Conservation (phyloP, 2,329 filamentous ascomycete species). For the Cadophora malorum region DNA sequence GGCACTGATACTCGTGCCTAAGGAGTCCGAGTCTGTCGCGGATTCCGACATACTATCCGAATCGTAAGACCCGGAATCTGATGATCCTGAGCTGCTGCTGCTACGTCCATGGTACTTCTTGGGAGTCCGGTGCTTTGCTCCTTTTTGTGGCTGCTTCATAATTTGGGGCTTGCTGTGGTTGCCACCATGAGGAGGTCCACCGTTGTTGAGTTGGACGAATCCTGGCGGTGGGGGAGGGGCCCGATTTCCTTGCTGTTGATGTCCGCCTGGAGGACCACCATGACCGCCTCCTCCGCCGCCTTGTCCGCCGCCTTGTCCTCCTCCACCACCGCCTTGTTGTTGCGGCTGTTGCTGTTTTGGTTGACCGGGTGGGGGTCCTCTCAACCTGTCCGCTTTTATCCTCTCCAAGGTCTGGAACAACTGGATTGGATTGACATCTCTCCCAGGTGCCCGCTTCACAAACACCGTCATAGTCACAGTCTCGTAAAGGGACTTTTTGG, state of each 20-base stretch:
- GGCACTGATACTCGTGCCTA: constrained; percentile 15
- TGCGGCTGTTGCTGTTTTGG: constrained; percentile 25
- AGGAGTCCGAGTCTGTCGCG: constrained; percentile 6
- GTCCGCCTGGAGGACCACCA: constrained; percentile 1
- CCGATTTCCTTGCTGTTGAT: constrained; percentile 17
- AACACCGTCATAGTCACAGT: constrained; percentile 42
- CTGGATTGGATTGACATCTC: constrained; percentile 31
- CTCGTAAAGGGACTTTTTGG: constrained; percentile 32
- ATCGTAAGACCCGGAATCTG: constrained; percentile 15
- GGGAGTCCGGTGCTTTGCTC: constrained; percentile 16
- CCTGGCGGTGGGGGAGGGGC: not conserved
- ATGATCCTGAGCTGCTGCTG: constrained; percentile 5
- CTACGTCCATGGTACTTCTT: constrained; percentile 16
- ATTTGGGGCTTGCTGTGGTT: constrained; percentile 14
- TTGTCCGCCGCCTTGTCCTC: not conserved
- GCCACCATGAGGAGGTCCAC: constrained; percentile 2
- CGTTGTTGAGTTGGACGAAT: constrained; percentile 15
- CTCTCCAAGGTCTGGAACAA: constrained; percentile 37
- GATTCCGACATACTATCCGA: constrained; percentile 10
- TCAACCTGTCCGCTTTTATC: constrained; percentile 28
- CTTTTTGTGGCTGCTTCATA: not conserved
- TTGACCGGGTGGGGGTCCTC: constrained; percentile 25
- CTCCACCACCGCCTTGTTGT: constrained; percentile 15
- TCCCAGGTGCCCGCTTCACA: constrained; percentile 35
- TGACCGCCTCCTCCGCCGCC: constrained; percentile 4